Evolutionary conservation across 2,329 filamentous ascomycete genomes (phyloP).

Genomic region (Alternaria longipes): DNA sequence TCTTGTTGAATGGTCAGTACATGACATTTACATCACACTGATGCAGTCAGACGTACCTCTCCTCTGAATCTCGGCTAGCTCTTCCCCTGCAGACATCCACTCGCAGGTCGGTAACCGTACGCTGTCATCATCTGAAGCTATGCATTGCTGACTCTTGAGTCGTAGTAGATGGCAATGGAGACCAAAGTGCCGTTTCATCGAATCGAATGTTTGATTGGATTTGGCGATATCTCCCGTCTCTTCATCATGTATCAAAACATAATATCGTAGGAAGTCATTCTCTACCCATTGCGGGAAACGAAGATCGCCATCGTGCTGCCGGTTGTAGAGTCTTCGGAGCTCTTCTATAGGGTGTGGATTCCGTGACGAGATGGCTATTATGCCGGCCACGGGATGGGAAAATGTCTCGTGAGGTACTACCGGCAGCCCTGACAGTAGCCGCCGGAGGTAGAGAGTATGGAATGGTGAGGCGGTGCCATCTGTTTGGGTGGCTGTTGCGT

Average conservation of each 20-base stretch:
- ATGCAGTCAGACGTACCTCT: constrained; percentile 58
- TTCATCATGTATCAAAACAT: constrained; percentile 95
- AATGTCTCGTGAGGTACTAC: constrained; percentile 91
- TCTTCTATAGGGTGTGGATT: constrained; percentile 87
- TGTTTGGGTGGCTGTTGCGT: constrained; percentile 21
- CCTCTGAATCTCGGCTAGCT: constrained; percentile 76
- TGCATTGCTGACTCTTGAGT: constrained; percentile 83
- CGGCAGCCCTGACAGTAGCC: constrained; percentile 80
- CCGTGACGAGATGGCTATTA: constrained; percentile 93
- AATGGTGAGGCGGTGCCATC: constrained; percentile 71
- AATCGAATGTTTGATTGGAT: constrained; percentile 90
- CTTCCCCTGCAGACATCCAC: constrained; percentile 89
- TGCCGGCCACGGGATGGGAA: constrained; percentile 89
- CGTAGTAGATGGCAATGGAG: constrained; percentile 92
- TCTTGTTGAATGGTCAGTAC: constrained; percentile 54
- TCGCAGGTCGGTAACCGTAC: constrained; percentile 81
- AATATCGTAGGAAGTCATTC: constrained; percentile 92
- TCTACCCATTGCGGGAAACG: constrained; percentile 86
- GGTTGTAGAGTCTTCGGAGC: constrained; percentile 81
- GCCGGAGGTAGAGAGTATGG: constrained; percentile 84
- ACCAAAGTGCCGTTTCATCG: constrained; percentile 99
- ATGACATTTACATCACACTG: background rate
- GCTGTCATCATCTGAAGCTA: constrained; percentile 90
- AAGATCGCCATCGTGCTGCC: constrained; percentile 79
- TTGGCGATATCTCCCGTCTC: constrained; percentile 91